Conservation (phyloP, 2,329 filamentous ascomycete genomes). For the Stagonosporopsis vannaccii region DNA sequence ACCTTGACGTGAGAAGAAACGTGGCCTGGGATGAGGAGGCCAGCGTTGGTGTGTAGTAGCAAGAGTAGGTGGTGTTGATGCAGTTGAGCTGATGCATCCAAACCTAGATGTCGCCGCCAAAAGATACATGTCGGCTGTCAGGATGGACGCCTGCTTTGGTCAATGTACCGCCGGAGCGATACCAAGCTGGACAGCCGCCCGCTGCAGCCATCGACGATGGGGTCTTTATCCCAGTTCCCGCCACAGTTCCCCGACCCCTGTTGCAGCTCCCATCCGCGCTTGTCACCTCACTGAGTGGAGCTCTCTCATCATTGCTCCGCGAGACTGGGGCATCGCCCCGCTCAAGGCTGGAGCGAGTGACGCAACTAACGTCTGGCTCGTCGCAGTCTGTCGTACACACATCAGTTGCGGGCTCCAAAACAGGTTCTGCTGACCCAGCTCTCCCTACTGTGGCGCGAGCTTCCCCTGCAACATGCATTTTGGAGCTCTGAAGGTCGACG, state of each 20-base stretch:
- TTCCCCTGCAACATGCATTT: conserved; percentile 39
- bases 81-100: conserved; percentile 1
- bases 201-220: conserved; percentile 44
- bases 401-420: conserved; percentile 39
- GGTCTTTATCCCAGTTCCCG: conserved; percentile 32
- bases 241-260: conserved; percentile 38
- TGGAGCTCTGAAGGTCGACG: conserved; percentile 37
- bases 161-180: conserved; percentile 24
- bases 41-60: background rate
- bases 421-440: conserved; percentile 44
- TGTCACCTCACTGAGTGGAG: conserved; percentile 39
- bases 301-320: conserved; percentile 27
- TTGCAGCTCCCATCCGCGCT: conserved; percentile 29
- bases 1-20: background rate
- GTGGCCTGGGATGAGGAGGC: background rate
- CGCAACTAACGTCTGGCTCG: conserved; percentile 43
- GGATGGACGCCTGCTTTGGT: conserved; percentile 11
- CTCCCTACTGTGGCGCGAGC: conserved; percentile 43
- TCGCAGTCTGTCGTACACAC: conserved; percentile 37
- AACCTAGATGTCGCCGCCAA: background rate
- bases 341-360: conserved; percentile 43
- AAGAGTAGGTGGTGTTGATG: background rate
- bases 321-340: conserved; percentile 43
- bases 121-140: conserved; percentile 3
- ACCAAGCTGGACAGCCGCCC: conserved; percentile 31